Evolutionary conservation across 805 yeast genomes (phyloP), one percentile per base, ranked within the genome.

Genomic region (Schwanniomyces polymorphus): DNA sequence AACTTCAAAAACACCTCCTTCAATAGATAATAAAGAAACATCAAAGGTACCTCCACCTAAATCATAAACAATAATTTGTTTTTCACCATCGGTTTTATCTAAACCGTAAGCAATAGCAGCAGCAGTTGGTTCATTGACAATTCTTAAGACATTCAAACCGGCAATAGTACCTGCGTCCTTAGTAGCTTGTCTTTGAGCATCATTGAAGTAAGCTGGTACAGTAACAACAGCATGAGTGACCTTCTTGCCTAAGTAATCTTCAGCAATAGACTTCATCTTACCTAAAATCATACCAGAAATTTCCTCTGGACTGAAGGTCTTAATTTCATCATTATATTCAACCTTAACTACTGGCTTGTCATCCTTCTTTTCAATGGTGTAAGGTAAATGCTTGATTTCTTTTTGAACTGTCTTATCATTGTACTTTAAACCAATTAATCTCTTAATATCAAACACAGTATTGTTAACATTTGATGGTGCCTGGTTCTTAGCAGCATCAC

Each of bases 111-210:
- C 68, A 89, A 83, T 87, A 73, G 88, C 85, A 72, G 85, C 87
- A 50, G 86, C 86, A 52, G 88, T 57, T 41, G 96, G 96, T 78
- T 90, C 96, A 76, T 90, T 89, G 63, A 89, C 88, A 69, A 90
- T 88, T 76, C 97, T 83, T 71, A 87, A 78, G 52, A 89, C 95
- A 73, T 89, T 89, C 71, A 90, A 78, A 65, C 96, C 96, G 48
- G 96, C 91, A 79, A 91, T 88, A 59, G 85, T 75, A 79, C 96
- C 96, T 50, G 96, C 96, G 70, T 89, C 96, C 80, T 91, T 91
- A 64, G 97, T 91, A 52, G 97, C 97, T 76, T 91, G 97, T 80
- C 97, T 88, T 78, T 91, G 97, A 47, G 97, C 90, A 74, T 91
- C 97, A 75, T 91, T 91, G 82, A 91, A 91, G 78, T 91, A 89